phyloP scores from a whole-genome alignment of 2,329 filamentous ascomycete species.

The Verticillium zaregamsianum region DNA sequence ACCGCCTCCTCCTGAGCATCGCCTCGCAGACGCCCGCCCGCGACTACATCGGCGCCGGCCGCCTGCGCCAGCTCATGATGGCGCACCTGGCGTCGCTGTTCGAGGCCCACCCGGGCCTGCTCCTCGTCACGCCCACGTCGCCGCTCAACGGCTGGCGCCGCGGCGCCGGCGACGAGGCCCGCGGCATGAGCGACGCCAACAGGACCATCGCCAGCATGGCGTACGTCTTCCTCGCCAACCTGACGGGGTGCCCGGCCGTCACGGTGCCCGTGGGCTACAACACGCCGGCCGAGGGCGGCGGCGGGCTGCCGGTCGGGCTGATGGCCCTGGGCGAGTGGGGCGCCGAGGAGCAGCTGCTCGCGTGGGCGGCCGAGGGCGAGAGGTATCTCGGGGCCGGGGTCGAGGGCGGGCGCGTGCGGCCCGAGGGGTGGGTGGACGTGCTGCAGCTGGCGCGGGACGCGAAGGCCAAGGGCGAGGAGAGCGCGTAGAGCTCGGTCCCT shows the following conservation, averaged over 20 bases:
- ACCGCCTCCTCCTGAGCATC: conserved; percentile 65
- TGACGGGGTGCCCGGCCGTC: conserved; percentile 72
- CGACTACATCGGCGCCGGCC: conserved; percentile 70
- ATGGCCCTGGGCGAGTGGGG: conserved; percentile 67
- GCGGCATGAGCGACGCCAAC: conserved; percentile 74
- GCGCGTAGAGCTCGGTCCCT: background rate
- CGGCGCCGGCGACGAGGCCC: conserved; percentile 50
- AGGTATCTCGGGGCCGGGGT: conserved; percentile 45
- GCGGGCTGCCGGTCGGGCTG: conserved; percentile 53
- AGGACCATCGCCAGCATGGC: conserved; percentile 73
- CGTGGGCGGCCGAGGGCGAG: conserved; percentile 56
- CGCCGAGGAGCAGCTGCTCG: conserved; percentile 56
- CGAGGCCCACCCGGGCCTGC: conserved; percentile 64
- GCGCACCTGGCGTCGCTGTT: conserved; percentile 70
- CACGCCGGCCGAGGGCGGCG: conserved; percentile 45
- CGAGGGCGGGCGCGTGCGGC: conserved; percentile 44
- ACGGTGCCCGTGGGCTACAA: conserved; percentile 72
- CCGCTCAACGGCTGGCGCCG: conserved; percentile 74
- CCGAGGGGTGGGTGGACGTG: conserved; percentile 57
- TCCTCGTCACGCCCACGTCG: conserved; percentile 75
- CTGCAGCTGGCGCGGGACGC: conserved; percentile 28
- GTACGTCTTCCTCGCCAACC: conserved; percentile 83
- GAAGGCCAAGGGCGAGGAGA: conserved; percentile 6
- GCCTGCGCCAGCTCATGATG: conserved; percentile 74
- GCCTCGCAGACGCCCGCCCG: conserved; percentile 59